These are phyloP conservation scores for Clarireedia paspali DNA, from an alignment of 2,329 filamentous ascomycete species.

Conservation along the genomic window DNA sequence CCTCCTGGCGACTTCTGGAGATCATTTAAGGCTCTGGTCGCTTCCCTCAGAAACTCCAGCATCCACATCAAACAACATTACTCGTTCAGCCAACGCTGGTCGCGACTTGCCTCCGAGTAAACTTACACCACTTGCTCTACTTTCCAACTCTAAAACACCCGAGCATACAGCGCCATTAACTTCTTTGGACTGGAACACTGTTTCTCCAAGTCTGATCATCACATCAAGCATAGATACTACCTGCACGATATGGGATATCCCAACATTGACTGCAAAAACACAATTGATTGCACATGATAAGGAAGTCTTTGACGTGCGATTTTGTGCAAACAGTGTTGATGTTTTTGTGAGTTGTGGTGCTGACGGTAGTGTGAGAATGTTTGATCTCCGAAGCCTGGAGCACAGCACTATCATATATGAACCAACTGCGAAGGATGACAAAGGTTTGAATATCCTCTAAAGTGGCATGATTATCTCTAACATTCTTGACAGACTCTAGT, in stretches of 20 bases:
- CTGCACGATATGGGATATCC: constrained; percentile 99
- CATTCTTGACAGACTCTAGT: constrained; percentile 37
- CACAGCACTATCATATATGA: constrained; percentile 99
- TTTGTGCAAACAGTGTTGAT: constrained; percentile 97
- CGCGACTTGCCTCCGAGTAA: constrained; percentile 60
- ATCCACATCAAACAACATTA: constrained; percentile 53
- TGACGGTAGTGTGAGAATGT: constrained; percentile 97
- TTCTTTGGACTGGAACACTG: constrained; percentile 95
- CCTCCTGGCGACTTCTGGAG: constrained; percentile 86
- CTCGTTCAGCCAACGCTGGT: constrained; percentile 54
- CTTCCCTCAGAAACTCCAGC: constrained; percentile 62
- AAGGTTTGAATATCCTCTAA: constrained; percentile 42
- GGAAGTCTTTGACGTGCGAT: constrained; percentile 96
- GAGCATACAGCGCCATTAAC: constrained; percentile 96
- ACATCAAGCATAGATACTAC: constrained; percentile 98
- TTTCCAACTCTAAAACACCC: constrained; percentile 97
- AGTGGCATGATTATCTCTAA: constrained; percentile 11
- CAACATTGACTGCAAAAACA: constrained; percentile 93
- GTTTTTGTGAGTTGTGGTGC: constrained; percentile 97
- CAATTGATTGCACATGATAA: constrained; percentile 98
- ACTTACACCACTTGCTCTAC: constrained; percentile 80
- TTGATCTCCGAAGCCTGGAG: constrained; percentile 90
- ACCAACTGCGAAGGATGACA: constrained; percentile 76
- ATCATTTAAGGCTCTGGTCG: constrained; percentile 91
- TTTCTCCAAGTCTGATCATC: constrained; percentile 94